Conservation (phyloP, 2,329 filamentous ascomycete genomes). For the Diaporthe amygdali region DNA sequence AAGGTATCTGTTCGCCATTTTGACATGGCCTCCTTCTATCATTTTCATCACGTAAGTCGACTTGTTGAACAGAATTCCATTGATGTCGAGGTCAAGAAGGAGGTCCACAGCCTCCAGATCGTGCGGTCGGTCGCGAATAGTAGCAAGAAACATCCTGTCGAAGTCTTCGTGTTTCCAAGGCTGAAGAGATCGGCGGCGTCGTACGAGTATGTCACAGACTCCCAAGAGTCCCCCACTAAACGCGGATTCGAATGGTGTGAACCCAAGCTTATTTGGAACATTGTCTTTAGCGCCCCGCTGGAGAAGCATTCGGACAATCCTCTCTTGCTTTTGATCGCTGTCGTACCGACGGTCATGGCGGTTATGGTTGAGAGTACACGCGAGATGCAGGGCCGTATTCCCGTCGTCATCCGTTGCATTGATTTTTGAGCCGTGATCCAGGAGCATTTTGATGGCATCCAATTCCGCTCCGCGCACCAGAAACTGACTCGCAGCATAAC, state of each 20-base stretch:
- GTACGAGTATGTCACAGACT: constrained; percentile 16
- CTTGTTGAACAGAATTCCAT: neutral
- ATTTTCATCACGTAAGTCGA: constrained; percentile 8
- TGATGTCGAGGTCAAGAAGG: constrained; percentile 7
- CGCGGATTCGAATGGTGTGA: neutral
- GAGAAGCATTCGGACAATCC: constrained; percentile 3
- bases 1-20: constrained; percentile 3
- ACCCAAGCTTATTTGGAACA: neutral
- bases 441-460: neutral
- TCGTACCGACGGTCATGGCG: neutral
- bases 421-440: constrained; percentile 9
- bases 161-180: constrained; percentile 5
- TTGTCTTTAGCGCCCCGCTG: constrained; percentile 5
- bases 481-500: neutral
- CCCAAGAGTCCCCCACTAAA: neutral
- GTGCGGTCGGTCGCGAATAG: neutral
- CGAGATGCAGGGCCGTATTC: constrained; percentile 7
- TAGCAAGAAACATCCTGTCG: neutral
- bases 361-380: neutral
- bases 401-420: neutral
- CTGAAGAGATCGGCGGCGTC: neutral
- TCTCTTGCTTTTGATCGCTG: neutral
- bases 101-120: neutral
- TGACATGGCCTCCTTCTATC: neutral
- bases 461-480: neutral